These are phyloP conservation scores for Chlorella sp. DNA, from an alignment of 139 green algal species.

Conservation along the genomic window DNA sequence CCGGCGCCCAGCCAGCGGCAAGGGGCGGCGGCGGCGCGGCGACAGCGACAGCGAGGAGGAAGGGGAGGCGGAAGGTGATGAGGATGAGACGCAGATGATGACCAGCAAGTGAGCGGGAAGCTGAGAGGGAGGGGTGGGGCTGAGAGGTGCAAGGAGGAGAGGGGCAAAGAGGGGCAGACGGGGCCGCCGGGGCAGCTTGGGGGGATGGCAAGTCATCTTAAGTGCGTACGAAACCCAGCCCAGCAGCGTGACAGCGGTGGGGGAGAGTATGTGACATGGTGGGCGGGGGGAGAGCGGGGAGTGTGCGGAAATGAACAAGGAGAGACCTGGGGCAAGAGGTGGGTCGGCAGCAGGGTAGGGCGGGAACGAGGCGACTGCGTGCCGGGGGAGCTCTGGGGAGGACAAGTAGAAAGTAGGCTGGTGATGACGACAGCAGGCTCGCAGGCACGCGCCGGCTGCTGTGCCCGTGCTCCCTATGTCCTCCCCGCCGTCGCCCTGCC, in stretches of 20 bases:
- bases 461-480: not conserved
- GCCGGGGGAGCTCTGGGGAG: not conserved
- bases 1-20: not conserved
- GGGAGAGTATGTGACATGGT: too few relatives aligned
- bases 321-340: too few relatives aligned
- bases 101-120: slow-evolving; percentile 52
- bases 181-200: too few relatives aligned
- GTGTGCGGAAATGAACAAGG: too few relatives aligned
- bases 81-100: slow-evolving; percentile 56
- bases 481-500: not conserved
- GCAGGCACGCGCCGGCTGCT: not conserved
- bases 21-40: slow-evolving; percentile 15
- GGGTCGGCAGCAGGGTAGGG: too few relatives aligned
- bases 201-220: too few relatives aligned
- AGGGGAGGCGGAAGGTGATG: slow-evolving; percentile 46
- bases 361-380: too few relatives aligned
- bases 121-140: not conserved
- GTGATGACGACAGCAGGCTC: not conserved
- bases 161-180: not conserved
- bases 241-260: too few relatives aligned
- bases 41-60: slow-evolving; percentile 40
- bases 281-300: too few relatives aligned
- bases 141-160: not conserved
- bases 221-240: too few relatives aligned
- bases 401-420: not conserved